Percentiles rank a stretch among this genome's conserved stretches.
phyloP scores from a whole-genome alignment of 2,329 filamentous ascomycete genomes.

The Aspergillus cejpii region DNA sequence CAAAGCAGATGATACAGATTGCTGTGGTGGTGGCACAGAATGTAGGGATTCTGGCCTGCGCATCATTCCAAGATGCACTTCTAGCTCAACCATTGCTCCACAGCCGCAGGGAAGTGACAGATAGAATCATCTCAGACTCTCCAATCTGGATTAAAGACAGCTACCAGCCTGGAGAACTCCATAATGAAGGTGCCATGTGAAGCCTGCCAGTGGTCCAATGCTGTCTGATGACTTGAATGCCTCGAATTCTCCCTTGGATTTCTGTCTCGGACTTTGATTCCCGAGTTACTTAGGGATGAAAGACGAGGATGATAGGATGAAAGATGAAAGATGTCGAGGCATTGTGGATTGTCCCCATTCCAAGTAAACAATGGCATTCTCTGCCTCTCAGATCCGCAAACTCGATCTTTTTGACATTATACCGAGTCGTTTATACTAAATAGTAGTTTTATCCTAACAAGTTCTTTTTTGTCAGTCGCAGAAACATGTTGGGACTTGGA shows the following conservation, averaged over 20 bases:
- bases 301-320: too few species aligned
- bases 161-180: background rate
- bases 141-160: conserved; percentile 6
- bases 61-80: conserved; percentile 7
- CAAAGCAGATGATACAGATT: background rate
- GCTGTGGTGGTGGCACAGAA: background rate
- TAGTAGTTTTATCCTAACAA: too few species aligned
- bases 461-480: too few species aligned
- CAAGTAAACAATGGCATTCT: too few species aligned
- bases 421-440: too few species aligned
- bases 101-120: conserved; percentile 2
- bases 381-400: too few species aligned
- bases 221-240: background rate
- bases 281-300: too few species aligned
- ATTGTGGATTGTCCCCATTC: too few species aligned
- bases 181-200: conserved; percentile 11
- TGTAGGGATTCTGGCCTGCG: conserved; percentile 32
- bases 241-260: too few species aligned
- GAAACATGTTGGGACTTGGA: too few species aligned
- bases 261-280: conserved; percentile 27
- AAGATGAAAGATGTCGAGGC: too few species aligned
- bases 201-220: background rate
- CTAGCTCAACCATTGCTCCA: conserved; percentile 4
- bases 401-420: too few species aligned
- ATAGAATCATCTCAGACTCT: conserved; percentile 6